These are phyloP conservation scores for Diutina catenulata DNA, from an alignment of 1,139 yeast species.

Conservation along the genomic window DNA sequence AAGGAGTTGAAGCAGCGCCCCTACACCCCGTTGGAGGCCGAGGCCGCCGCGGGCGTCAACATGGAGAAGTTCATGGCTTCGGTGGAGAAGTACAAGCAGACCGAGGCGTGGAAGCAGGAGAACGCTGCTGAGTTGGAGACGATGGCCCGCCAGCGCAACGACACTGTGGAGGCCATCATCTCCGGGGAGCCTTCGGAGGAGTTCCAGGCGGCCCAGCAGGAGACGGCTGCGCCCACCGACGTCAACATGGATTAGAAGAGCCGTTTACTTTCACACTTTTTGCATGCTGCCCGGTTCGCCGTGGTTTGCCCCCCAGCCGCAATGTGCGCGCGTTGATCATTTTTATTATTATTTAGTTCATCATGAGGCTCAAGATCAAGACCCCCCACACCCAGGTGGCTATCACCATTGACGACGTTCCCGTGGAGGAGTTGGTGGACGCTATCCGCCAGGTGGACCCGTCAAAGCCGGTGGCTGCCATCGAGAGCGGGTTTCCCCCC, in stretches of 20 bases:
- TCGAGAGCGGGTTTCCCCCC: constrained; percentile 57
- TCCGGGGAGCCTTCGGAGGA: constrained; percentile 15
- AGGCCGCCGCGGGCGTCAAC: constrained; percentile 80
- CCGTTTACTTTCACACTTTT: too few species aligned
- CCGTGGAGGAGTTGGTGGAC: neutral
- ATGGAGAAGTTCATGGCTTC: constrained; percentile 51
- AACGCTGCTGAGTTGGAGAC: constrained; percentile 26
- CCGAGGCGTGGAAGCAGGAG: constrained; percentile 27
- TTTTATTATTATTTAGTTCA: neutral
- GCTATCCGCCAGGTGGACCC: constrained; percentile 1
- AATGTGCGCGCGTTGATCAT: too few species aligned
- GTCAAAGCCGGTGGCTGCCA: constrained; percentile 9
- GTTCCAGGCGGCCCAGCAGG: too few species aligned
- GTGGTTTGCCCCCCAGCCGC: too few species aligned
- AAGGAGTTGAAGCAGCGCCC: constrained; percentile 69
- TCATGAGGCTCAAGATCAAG: constrained; percentile 1
- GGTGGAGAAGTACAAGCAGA: constrained; percentile 42
- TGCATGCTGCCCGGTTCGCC: too few species aligned
- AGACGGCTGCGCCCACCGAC: neutral
- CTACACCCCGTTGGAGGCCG: constrained; percentile 77
- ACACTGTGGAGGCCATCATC: constrained; percentile 28
- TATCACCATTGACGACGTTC: constrained; percentile 1
- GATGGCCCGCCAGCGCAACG: constrained; percentile 26
- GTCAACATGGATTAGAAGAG: neutral
- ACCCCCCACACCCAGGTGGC: constrained; percentile 5